Evolutionary conservation across 176 grass and related monocot genomes (phyloP), one percentile per base, ranked within the genome.

Genomic region (Cenchrus fungigraminus): DNA sequence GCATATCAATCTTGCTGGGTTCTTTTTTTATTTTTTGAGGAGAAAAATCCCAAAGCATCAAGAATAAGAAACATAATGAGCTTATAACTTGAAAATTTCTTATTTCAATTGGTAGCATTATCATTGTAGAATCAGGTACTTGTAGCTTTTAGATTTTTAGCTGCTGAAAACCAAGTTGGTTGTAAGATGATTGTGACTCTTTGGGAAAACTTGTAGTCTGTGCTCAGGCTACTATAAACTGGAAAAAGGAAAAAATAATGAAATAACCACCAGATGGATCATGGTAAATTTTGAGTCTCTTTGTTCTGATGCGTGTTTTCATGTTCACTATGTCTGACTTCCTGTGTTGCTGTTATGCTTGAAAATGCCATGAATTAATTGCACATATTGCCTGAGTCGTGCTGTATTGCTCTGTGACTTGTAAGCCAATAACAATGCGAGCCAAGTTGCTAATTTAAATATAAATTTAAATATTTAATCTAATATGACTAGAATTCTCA

Each of bases 251-350:
- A 31, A 32, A 68, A 64, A 57, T 68, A 52, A 49, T 59, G 7
- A 16, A 22, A 28, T 51, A 8, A 9, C 29, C 6, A 14, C 17
- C 17, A 42, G 55, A 74, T 50, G 31, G 29, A 56, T 61, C 1
- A 5, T 9, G 20, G 11, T 32, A 76, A 16, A 16, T 56, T 0
- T 54, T 9, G 10, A 69, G 51, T 1, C 6, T 31, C 17, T 42
- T 81, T 61, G 34, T 67, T 80, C 14, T 63, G 22, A 66, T 84
- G 47, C 50, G 54, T 72, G 15, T 31, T 65, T 84, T 32, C 50
- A 64, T 72, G 42, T 31, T 65, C 9, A 56, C 66, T 59, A 43
- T 76, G 16, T 45, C 15, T 84, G 14, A 67, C 10, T 1, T 54
- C 9, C 2, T 45, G 34, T 2, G 11, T 77, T 80, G 6, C 63